Evolutionary conservation across 306 rosid species (phyloP).

Genomic region (Gynostemma pentaphyllum): DNA sequence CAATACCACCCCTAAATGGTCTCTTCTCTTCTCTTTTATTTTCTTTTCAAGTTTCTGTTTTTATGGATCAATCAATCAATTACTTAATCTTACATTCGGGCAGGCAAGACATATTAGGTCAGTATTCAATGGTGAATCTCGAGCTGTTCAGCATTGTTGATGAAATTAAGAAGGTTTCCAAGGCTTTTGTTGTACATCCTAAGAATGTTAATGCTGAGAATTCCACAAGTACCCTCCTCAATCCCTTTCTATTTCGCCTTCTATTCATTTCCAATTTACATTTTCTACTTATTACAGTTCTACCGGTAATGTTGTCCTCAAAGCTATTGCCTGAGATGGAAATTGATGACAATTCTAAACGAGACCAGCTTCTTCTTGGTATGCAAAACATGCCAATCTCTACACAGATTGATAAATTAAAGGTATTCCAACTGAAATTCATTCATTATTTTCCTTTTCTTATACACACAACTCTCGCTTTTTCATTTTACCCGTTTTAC

Average conservation of each 20-base stretch:
- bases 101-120: constrained; percentile 82
- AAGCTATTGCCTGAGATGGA: constrained; percentile 94
- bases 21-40: background rate
- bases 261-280: background rate
- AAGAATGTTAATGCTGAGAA: constrained; percentile 79
- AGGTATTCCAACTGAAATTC: constrained; percentile 38
- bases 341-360: constrained; percentile 55
- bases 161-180: constrained; percentile 76
- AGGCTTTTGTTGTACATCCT: constrained; percentile 76
- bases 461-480: background rate
- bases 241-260: too few species aligned
- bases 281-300: constrained; percentile 23
- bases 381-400: constrained; percentile 71
- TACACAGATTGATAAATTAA: constrained; percentile 65
- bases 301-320: constrained; percentile 82
- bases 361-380: constrained; percentile 72
- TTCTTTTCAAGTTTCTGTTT: background rate
- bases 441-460: background rate
- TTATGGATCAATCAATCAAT: background rate
- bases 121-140: constrained; percentile 86
- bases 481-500: constrained; percentile 10
- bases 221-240: constrained; percentile 33
- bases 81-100: constrained; percentile 5
- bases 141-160: constrained; percentile 95
- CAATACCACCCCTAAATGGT: constrained; percentile 80